phyloP scores from a whole-genome alignment of 768 basidiomycete genomes.

The Gelatoporia subvermispora region DNA sequence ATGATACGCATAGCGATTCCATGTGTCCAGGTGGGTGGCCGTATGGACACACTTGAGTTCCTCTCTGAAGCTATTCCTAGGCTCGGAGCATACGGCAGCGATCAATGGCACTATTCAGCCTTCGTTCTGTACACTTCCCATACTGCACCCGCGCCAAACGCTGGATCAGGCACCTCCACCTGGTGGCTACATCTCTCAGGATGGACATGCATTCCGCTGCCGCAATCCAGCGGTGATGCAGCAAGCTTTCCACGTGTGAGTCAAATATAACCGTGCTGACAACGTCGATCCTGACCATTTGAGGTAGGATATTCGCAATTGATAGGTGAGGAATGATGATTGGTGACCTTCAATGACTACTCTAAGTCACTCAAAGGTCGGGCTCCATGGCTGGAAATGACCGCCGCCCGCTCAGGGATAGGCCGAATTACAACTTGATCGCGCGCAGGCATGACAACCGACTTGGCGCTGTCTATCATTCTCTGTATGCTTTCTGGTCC shows the following conservation, averaged over 20 bases:
- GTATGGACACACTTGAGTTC: not conserved
- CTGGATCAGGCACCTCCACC: constrained; percentile 20
- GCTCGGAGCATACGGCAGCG: constrained; percentile 43
- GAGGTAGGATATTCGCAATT: constrained; percentile 46
- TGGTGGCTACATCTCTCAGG: constrained; percentile 42
- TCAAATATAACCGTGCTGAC: not conserved
- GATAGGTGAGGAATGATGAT: constrained; percentile 32
- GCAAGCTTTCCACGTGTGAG: constrained; percentile 59
- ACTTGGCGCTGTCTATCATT: constrained; percentile 55
- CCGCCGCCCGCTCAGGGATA: constrained; percentile 38
- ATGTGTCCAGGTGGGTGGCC: constrained; percentile 42
- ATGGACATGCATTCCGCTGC: constrained; percentile 53
- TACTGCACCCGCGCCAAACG: constrained; percentile 42
- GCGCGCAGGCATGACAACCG: constrained; percentile 36
- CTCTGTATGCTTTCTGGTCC: constrained; percentile 51
- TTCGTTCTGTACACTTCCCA: constrained; percentile 49
- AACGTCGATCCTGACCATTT: no score
- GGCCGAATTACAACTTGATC: constrained; percentile 38
- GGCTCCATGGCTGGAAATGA: constrained; percentile 44
- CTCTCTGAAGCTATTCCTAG: constrained; percentile 23
- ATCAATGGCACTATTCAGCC: constrained; percentile 36
- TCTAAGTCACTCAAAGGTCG: constrained; percentile 33
- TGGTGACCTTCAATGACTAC: not conserved
- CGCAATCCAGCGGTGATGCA: constrained; percentile 47
- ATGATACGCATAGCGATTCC: constrained; percentile 32